Evolutionary conservation across 1,284 basidiomycete genomes (phyloP).

Genomic region (Microbotryomycetes sp.): DNA sequence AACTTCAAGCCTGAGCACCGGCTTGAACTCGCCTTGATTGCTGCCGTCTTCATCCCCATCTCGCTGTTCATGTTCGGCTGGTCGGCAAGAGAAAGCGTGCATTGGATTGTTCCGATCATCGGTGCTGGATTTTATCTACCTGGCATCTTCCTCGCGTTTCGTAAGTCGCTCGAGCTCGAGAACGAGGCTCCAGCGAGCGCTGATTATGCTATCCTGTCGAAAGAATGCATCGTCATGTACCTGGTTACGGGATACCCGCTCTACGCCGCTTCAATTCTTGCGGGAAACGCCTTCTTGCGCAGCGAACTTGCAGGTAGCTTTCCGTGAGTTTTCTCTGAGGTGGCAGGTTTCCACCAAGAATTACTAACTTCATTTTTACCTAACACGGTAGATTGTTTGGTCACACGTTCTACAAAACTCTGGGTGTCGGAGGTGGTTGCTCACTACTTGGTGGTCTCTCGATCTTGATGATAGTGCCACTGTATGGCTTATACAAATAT

Average conservation of each 20-base stretch:
- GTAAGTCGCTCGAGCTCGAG: background rate
- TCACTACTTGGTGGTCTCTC: constrained; percentile 37
- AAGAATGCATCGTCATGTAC: constrained; percentile 13
- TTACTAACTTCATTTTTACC: too few species aligned
- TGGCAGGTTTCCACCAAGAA: background rate
- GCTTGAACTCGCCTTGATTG: constrained; percentile 25
- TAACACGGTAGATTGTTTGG: constrained; percentile 37
- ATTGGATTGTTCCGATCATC: constrained; percentile 16
- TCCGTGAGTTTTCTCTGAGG: background rate
- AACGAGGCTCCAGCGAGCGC: background rate
- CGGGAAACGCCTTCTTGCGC: constrained; percentile 33
- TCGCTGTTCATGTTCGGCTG: constrained; percentile 29
- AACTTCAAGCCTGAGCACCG: constrained; percentile 9
- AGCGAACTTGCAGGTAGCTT: background rate
- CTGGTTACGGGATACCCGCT: constrained; percentile 11
- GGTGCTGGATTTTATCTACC: constrained; percentile 25
- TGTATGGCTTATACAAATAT: constrained; percentile 18
- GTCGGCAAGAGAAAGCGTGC: background rate
- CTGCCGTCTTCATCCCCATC: constrained; percentile 11
- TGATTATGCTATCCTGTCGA: constrained; percentile 7
- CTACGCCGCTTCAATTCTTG: constrained; percentile 31
- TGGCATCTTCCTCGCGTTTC: constrained; percentile 13
- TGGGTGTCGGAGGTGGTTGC: constrained; percentile 37
- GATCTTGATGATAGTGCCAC: constrained; percentile 35
- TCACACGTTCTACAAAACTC: constrained; percentile 32